These are phyloP conservation scores for Colletotrichum falcatum DNA, from an alignment of 2,329 filamentous ascomycete genomes.

Conservation along the genomic window DNA sequence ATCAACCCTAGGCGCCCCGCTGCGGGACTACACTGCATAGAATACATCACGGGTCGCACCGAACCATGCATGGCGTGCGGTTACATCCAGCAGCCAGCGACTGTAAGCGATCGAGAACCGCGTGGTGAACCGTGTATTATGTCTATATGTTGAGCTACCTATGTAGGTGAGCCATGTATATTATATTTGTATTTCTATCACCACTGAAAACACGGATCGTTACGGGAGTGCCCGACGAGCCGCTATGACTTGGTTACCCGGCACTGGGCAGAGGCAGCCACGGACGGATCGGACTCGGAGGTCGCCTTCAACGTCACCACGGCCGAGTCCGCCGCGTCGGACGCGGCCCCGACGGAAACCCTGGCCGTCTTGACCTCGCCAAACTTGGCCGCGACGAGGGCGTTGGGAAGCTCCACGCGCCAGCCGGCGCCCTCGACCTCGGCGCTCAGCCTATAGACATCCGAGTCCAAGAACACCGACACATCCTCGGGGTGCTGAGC, in stretches of 20 bases:
- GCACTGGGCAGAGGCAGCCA: conserved; percentile 49
- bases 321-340: conserved; percentile 49
- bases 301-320: conserved; percentile 57
- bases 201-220: neutral
- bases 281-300: conserved; percentile 57
- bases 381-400: conserved; percentile 55
- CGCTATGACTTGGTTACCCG: conserved; percentile 46
- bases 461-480: conserved; percentile 54
- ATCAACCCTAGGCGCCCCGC: conserved; percentile 32
- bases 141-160: too few species aligned
- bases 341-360: conserved; percentile 56
- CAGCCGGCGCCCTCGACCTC: conserved; percentile 59
- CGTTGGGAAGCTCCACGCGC: conserved; percentile 57
- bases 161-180: neutral
- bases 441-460: conserved; percentile 61
- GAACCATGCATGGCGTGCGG: neutral
- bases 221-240: too few species aligned
- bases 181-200: neutral
- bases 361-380: conserved; percentile 53
- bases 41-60: neutral
- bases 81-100: neutral
- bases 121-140: neutral
- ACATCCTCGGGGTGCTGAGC: conserved; percentile 50
- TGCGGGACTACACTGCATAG: conserved; percentile 2
- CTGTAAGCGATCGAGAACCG: too few species aligned